Base-by-base conservation (phyloP, 1,284 basidiomycete genomes). In the Pholiota adiposa region DNA sequence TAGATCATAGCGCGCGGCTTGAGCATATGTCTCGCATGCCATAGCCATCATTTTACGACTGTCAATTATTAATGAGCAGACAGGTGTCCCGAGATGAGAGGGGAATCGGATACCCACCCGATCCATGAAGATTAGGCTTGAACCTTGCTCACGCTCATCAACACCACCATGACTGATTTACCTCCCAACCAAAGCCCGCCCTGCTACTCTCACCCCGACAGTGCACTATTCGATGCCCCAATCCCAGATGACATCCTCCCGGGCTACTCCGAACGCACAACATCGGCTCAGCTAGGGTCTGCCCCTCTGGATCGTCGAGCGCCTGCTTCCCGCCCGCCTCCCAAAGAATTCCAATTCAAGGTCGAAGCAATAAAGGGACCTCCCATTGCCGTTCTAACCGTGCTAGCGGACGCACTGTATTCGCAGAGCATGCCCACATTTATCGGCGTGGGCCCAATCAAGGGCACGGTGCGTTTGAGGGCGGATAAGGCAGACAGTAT, bases 311-410 rank as follows among this genome's bases (percentile, higher is more conserved):
- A 6, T 11, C 44, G 44, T 16, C 44, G 52, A 18, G 23, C 18
- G 16, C 52, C 23, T 19, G 14, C 25, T 18, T 11, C 40, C 7
- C 52, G 16, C 14, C 36, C 18, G 6, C 41, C 41, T n/a, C 53
- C 43, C n/a, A 54, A 54, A 33, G 53, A 54, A 23, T 54, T 44
- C 25, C 4, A 34, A 12, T 54, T 46, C 16, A 33, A 46, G 19
- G 16, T 54, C 14, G 19, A 27, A 1, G 18, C 38, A 18, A 23
- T 5, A 21, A 25, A 36, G 27, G 53, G 53, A 6, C 14, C 43
- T 23, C 41, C 43, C 40, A 36, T 54, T n/a, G 53, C 33, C 11
- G 19, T 31, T 7, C 38, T 54, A 3, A 46, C 21, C 3, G n/a
- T 54, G 16, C 3, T 46, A 27, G 41, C 41, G 2, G 44, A 54